Evolutionary conservation across 1,139 yeast genomes (phyloP).

Genomic region (Diutina ranongensis): DNA sequence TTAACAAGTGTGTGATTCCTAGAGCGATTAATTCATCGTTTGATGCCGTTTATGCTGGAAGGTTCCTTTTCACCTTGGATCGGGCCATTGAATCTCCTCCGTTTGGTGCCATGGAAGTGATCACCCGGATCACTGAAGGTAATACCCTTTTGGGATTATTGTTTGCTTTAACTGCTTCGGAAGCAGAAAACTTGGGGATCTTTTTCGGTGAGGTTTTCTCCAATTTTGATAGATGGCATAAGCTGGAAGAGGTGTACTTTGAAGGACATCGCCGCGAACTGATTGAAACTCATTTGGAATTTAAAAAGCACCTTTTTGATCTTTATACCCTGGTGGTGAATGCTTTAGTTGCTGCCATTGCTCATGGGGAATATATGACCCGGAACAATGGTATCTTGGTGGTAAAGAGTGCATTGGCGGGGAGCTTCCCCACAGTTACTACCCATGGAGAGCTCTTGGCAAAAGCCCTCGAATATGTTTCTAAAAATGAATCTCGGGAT

Average conservation of each 20-base stretch:
- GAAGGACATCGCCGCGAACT: conserved; percentile 3
- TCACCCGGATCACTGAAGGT: conserved; percentile 39
- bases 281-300: not conserved
- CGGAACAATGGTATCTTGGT: conserved; percentile 74
- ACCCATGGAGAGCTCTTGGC: conserved; percentile 52
- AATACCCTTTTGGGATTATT: conserved; percentile 47
- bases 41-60: conserved; percentile 68
- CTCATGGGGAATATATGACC: conserved; percentile 61
- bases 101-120: conserved; percentile 31
- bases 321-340: conserved; percentile 7
- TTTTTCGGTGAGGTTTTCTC: conserved; percentile 46
- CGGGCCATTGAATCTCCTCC: conserved; percentile 24
- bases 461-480: conserved; percentile 36
- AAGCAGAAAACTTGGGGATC: conserved; percentile 75
- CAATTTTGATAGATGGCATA: conserved; percentile 28
- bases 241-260: conserved; percentile 10
- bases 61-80: conserved; percentile 46
- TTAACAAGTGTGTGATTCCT: conserved; percentile 65
- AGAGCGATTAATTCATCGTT: conserved; percentile 69
- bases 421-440: conserved; percentile 57
- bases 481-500: conserved; percentile 52
- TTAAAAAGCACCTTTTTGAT: conserved; percentile 10
- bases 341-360: conserved; percentile 26
- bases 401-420: conserved; percentile 48
- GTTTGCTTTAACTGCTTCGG: conserved; percentile 61